A percentile compares a stretch with the other conserved stretches of the same genome.
Conservation (phyloP, 2,329 filamentous ascomycete genomes). For the Sporothrix pseudoabietina region DNA sequence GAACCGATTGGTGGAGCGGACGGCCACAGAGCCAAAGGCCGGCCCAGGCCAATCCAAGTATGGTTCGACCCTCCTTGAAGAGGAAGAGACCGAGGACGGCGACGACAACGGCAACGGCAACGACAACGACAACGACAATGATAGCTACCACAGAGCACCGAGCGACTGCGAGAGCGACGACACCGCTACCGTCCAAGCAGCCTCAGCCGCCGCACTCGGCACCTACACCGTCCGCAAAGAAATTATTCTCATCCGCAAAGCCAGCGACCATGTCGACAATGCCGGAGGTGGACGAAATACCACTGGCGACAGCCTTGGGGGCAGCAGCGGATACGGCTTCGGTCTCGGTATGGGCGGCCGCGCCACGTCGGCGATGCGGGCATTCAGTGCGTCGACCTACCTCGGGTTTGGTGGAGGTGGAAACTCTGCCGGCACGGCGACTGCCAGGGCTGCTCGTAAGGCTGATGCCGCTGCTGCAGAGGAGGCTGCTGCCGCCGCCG, state of each 20-base stretch:
- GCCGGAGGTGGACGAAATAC: slow-evolving; percentile 42
- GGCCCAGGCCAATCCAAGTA: neutral
- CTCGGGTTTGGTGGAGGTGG: slow-evolving; percentile 24
- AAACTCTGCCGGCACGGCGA: slow-evolving; percentile 35
- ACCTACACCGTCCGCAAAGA: slow-evolving; percentile 53
- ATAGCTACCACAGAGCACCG: slow-evolving; percentile 5
- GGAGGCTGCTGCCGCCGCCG: slow-evolving; percentile 42
- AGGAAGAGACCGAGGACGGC: neutral
- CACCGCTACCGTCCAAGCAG: slow-evolving; percentile 21
- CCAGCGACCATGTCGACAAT: slow-evolving; percentile 54
- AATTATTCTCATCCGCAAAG: slow-evolving; percentile 62
- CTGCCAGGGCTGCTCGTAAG: slow-evolving; percentile 39
- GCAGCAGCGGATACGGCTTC: slow-evolving; percentile 38
- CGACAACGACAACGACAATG: slow-evolving; percentile 9
- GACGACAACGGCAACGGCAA: neutral
- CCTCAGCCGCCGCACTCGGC: neutral
- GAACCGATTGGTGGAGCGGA: slow-evolving; percentile 55
- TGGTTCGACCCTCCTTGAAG: slow-evolving; percentile 26
- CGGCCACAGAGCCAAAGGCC: neutral
- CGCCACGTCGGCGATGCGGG: slow-evolving; percentile 37
- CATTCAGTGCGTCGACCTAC: slow-evolving; percentile 31
- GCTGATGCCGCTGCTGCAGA: slow-evolving; percentile 38
- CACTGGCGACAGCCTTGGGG: slow-evolving; percentile 30
- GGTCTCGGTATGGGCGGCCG: slow-evolving; percentile 39
- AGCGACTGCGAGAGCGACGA: slow-evolving; percentile 21